Conservation (phyloP, 345 rosid genomes). For the Camelina hispida region DNA sequence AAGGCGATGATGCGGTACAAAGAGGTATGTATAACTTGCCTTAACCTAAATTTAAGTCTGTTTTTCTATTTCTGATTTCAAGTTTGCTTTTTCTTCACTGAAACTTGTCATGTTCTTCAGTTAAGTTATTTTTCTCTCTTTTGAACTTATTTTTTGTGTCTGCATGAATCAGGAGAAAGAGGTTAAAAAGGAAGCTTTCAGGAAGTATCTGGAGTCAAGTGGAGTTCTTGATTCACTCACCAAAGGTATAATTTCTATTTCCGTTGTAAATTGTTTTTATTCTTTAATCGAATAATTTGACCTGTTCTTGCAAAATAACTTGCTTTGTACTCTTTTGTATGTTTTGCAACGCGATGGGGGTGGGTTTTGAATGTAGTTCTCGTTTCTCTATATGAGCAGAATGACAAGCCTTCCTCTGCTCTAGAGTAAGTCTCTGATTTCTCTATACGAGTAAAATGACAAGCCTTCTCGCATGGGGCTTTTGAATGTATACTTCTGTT, state of each 20-base stretch:
- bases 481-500: no score
- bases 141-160: background rate
- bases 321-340: background rate
- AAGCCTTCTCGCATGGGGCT: no score
- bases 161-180: constrained; percentile 70
- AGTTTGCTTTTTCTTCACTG: constrained; percentile 2
- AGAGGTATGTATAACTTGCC: constrained; percentile 50
- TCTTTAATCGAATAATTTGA: background rate
- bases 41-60: background rate
- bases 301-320: constrained; percentile 14
- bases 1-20: constrained; percentile 59
- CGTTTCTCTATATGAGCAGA: constrained; percentile 86
- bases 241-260: constrained; percentile 53
- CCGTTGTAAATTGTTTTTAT: background rate
- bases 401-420: constrained; percentile 91
- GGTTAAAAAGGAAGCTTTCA: constrained; percentile 86
- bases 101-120: background rate
- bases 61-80: constrained; percentile 4
- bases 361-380: constrained; percentile 54
- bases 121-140: background rate
- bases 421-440: constrained; percentile 67
- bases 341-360: background rate
- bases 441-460: no score
- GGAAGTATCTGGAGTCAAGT: constrained; percentile 83
- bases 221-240: constrained; percentile 88